Conservation (phyloP, 2,329 filamentous ascomycete genomes). For the Gaeumannomyces sp. region DNA sequence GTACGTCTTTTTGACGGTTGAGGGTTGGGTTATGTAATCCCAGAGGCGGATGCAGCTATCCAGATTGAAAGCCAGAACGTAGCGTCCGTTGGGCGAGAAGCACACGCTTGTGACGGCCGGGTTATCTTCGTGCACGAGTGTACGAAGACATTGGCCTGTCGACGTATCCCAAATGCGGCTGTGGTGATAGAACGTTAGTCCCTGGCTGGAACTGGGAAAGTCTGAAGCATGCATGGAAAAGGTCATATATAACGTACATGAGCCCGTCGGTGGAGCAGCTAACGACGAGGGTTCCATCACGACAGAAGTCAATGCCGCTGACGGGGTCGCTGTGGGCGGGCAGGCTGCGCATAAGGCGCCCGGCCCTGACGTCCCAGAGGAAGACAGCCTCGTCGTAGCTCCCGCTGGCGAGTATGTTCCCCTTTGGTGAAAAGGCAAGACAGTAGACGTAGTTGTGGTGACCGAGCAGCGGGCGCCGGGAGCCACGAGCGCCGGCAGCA, state of each 20-base stretch:
- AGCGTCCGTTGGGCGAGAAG: slow-evolving; percentile 92
- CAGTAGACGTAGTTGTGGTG: slow-evolving; percentile 97
- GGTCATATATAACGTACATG: slow-evolving; percentile 49
- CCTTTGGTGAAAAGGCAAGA: slow-evolving; percentile 93
- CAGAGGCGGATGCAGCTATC: slow-evolving; percentile 87
- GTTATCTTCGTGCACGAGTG: slow-evolving; percentile 93
- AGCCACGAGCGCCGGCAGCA: slow-evolving; percentile 22
- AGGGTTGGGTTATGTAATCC: slow-evolving; percentile 79
- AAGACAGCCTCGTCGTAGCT: slow-evolving; percentile 98
- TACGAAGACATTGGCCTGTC: slow-evolving; percentile 90
- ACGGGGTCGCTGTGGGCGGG: slow-evolving; percentile 96
- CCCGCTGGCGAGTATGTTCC: slow-evolving; percentile 91
- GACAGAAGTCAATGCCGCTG: slow-evolving; percentile 84
- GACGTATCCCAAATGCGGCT: slow-evolving; percentile 92
- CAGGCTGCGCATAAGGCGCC: slow-evolving; percentile 78
- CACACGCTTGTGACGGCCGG: slow-evolving; percentile 81
- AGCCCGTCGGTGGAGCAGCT: slow-evolving; percentile 88
- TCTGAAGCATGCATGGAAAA: slow-evolving; percentile 11
- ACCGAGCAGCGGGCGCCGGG: slow-evolving; percentile 60
- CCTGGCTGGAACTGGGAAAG: not conserved
- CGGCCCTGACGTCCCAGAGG: slow-evolving; percentile 89
- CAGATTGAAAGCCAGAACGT: slow-evolving; percentile 83
- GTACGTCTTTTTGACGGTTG: slow-evolving; percentile 88
- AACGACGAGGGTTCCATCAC: slow-evolving; percentile 85
- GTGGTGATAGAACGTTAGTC: not conserved